Evolutionary conservation across 768 basidiomycete species (phyloP).

Genomic region (Jaapia argillacea): DNA sequence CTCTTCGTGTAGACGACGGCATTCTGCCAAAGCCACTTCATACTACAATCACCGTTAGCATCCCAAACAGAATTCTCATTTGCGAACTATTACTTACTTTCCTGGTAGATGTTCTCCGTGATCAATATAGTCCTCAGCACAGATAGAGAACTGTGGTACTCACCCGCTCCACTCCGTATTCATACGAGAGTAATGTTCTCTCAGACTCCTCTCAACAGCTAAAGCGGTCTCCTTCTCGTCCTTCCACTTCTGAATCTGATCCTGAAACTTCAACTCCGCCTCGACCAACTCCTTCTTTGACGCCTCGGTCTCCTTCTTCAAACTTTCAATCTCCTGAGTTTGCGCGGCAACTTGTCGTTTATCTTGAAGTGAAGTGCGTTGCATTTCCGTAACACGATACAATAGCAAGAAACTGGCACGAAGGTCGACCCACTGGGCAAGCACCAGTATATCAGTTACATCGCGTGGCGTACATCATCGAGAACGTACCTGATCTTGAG

Average conservation of each 20-base stretch:
- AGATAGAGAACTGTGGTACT: no score
- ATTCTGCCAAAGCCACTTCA: slow-evolving; percentile 11
- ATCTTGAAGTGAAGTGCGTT: no score
- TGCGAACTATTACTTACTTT: slow-evolving; percentile 14
- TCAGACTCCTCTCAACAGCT: slow-evolving; percentile 40
- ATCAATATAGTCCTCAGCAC: no score
- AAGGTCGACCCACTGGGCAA: slow-evolving; percentile 38
- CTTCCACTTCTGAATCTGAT: slow-evolving; percentile 27
- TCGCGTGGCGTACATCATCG: slow-evolving; percentile 1
- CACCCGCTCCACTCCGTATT: slow-evolving; percentile 30
- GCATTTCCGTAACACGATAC: slow-evolving; percentile 38
- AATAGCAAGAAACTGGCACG: slow-evolving; percentile 39
- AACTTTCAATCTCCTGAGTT: no score
- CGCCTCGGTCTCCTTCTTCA: slow-evolving; percentile 12
- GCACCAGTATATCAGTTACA: not conserved
- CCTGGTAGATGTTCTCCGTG: slow-evolving; percentile 9
- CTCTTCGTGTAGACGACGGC: slow-evolving; percentile 13
- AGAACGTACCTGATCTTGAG: slow-evolving; percentile 33
- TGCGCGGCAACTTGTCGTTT: no score
- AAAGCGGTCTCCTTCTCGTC: slow-evolving; percentile 44
- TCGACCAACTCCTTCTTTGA: slow-evolving; percentile 25
- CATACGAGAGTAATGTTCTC: slow-evolving; percentile 39
- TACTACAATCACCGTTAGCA: slow-evolving; percentile 6
- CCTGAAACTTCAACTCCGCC: slow-evolving; percentile 29
- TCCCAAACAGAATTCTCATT: not conserved